Percentiles rank a stretch among this genome's conserved stretches.
Evolutionary conservation across 75 land plant species (phyloP).

Genomic region (Selaginella moellendorffii): DNA sequence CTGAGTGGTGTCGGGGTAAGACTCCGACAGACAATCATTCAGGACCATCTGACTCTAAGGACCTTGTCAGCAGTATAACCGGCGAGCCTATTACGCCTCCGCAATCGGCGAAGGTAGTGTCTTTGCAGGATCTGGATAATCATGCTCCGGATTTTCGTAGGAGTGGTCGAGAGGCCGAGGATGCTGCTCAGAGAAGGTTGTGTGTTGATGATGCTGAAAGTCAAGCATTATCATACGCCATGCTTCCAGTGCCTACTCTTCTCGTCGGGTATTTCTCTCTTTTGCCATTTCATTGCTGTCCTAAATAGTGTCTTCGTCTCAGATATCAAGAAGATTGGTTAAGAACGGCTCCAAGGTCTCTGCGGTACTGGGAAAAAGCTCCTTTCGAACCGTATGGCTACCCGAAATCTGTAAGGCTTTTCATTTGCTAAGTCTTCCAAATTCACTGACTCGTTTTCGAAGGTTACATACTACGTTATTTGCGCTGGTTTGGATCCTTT

Average conservation of each 20-base stretch:
- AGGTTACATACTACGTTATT: slow-evolving; percentile 68
- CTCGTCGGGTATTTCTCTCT: slow-evolving; percentile 74
- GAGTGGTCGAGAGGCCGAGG: too few relatives aligned
- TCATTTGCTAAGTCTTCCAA: background rate
- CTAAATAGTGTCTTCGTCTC: too few relatives aligned
- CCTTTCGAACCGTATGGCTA: slow-evolving; percentile 93
- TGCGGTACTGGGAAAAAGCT: slow-evolving; percentile 93
- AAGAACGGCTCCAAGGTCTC: slow-evolving; percentile 53
- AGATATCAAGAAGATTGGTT: slow-evolving; percentile 99
- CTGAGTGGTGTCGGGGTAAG: slow-evolving; percentile 88
- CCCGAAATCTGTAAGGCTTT: slow-evolving; percentile 59
- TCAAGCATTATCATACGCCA: slow-evolving; percentile 24
- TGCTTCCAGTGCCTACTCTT: slow-evolving; percentile 65
- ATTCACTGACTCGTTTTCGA: slow-evolving; percentile 12
- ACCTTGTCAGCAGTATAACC: slow-evolving; percentile 41
- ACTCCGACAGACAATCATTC: too few relatives aligned
- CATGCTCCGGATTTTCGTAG: background rate
- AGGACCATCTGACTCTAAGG: slow-evolving; percentile 58
- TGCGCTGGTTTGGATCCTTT: slow-evolving; percentile 81
- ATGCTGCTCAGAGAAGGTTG: too few relatives aligned
- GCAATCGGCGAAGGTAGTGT: slow-evolving; percentile 10
- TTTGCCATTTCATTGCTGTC: background rate
- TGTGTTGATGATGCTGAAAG: too few relatives aligned
- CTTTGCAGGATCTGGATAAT: background rate
- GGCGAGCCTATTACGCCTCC: slow-evolving; percentile 83